Base-by-base conservation (phyloP, 306 rosid species). In the Malus sylvestris region DNA sequence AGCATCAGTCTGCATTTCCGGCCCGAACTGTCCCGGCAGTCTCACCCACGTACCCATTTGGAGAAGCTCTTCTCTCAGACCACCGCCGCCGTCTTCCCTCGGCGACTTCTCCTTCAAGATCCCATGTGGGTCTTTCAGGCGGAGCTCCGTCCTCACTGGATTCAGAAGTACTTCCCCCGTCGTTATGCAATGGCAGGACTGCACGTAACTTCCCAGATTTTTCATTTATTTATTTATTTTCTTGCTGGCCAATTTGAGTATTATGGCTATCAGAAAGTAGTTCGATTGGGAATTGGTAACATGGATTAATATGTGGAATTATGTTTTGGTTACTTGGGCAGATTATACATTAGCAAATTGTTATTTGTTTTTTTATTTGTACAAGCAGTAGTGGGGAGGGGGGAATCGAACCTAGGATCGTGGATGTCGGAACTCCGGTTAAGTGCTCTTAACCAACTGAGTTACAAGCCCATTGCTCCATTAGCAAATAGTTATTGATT, bases 121-220 rank as follows among this genome's bases (percentile, higher is more conserved):
- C 81, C 77, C 88, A 60, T 66, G 44, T 40, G 19, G 81, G 23
- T 74, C 83, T 27, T 68, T 84, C 33, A 78, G 81, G 60, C 84
- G 79, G 59, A 71, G 81, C 78, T 74, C 95, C 7, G 59, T 74
- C 55, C 65, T 30, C 79, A 87, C 75, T 57, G 85, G 73, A 68
- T 67, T 75, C 78, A 88, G 85, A 70, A 76, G 81, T 67, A 18
- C 82, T 75, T 81, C 91, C 65, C 89, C 97, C 45, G 92, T 92
- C 45, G 91, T 92, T 82, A 95, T 95, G 98, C 79, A 90, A 84
- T 95, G 98, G 98, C 97, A 92, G 88, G 93, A 95, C 85, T 92
- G 92, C 96, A 88, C 91, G 98, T 92, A 88, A 2, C 13, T 5
- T 64, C 12, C 27, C 23, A 22, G 15, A 55, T n/a, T 57, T 57